Evolutionary conservation across 1,139 yeast species (phyloP).

Genomic region (Sugiyamaella sp.): DNA sequence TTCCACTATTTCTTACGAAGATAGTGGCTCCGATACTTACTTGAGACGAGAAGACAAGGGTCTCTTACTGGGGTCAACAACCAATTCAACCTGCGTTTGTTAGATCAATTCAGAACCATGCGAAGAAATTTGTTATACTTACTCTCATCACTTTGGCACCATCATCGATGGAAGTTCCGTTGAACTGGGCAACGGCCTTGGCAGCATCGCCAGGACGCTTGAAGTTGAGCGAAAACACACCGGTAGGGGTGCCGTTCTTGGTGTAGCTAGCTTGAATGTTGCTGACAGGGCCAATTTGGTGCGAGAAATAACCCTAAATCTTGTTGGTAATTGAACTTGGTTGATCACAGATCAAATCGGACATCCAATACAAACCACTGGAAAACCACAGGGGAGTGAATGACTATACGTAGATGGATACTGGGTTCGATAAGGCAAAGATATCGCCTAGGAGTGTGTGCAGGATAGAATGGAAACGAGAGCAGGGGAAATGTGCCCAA

Average conservation of each 20-base stretch:
- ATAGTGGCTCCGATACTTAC: too few relatives aligned
- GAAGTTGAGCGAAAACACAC: constrained; percentile 87
- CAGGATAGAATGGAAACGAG: too few relatives aligned
- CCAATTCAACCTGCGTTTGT: constrained; percentile 61
- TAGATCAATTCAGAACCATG: constrained; percentile 7
- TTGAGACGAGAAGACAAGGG: constrained; percentile 66
- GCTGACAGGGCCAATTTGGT: constrained; percentile 84
- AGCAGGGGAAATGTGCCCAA: too few relatives aligned
- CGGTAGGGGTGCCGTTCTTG: constrained; percentile 87
- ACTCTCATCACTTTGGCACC: constrained; percentile 73
- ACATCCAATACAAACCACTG: too few relatives aligned
- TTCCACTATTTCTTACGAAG: too few relatives aligned
- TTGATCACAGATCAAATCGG: neutral
- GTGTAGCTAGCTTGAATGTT: constrained; percentile 76
- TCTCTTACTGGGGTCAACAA: constrained; percentile 80
- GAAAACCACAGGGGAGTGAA: too few relatives aligned
- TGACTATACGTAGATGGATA: neutral
- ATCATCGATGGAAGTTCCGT: constrained; percentile 91
- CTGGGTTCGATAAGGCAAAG: constrained; percentile 16
- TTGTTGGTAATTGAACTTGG: constrained; percentile 13
- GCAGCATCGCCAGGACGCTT: constrained; percentile 67
- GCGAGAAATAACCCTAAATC: constrained; percentile 84
- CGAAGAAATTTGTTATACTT: constrained; percentile 20
- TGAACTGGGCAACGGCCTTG: constrained; percentile 78
- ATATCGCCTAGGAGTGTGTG: constrained; percentile 11